Base-by-base conservation (phyloP, 768 basidiomycete genomes). In the Sistotremastrum niveocremeum region DNA sequence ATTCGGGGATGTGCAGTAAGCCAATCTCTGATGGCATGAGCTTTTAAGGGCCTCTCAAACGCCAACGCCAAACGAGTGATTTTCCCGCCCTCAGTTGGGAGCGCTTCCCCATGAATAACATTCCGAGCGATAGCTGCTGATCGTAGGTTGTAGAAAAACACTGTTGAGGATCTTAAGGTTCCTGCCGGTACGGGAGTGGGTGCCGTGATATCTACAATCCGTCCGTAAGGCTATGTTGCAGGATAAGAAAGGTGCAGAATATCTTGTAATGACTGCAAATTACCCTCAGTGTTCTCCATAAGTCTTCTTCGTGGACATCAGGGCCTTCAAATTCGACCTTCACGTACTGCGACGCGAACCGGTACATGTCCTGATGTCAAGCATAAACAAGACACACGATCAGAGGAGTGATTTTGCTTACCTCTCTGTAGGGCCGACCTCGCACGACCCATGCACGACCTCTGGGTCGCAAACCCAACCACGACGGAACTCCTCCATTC, bases 301-400 rank as follows among this genome's bases (percentile, higher is more conserved):
- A 64, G 1, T 68, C 58, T 60, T 93, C 85, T 55, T 93, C 87
- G 31, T 74, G 71, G 2, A 91, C 65, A 56, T 95, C 91, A 1
- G 88, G 82, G 0, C 94, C 94, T 33, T 94, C 85, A 53, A 94
- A 97, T 5, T 75, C 64, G n/a, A 94, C 74, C 48, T 76, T 75
- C 43, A 97, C 56, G 6, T 82, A 69, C 3, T 70, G 65, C 12
- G 84, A 82, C 0, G 89, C 80, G 59, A 78, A 94, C 44, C 85
- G 71, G 48, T 79, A 70, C 76, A 97, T 78, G 52, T 98, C 94
- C 85, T 93, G 51, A 11, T 49, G 42, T 46, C 29, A 32, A 34
- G 10, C n/a, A 8, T 6, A 8, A 30, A 10, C 9, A 36, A 32
- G 39, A 47, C 35, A 39, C 6, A 11, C 8, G 28, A 36, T 12